Evolutionary conservation across 441 rosid species (phyloP).

Genomic region (Aquilaria agallochum): DNA sequence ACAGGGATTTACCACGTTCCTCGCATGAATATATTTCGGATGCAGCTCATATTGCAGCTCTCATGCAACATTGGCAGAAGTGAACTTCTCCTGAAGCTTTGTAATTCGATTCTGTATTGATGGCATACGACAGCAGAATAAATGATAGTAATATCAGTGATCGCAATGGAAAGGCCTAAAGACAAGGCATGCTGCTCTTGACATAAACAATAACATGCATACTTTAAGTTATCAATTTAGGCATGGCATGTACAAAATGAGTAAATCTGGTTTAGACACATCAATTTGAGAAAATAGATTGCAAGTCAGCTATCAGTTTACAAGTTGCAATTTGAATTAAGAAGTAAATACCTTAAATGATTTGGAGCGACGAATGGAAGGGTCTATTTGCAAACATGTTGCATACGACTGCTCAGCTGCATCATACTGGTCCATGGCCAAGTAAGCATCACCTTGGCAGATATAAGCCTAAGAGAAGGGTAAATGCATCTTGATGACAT

Average conservation of each 20-base stretch:
- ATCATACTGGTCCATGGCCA: slow-evolving; percentile 59
- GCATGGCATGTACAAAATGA: background rate
- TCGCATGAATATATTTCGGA: no score
- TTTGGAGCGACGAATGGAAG: slow-evolving; percentile 63
- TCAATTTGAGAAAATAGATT: slow-evolving; percentile 2
- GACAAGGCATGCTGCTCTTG: background rate
- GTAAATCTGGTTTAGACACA: background rate
- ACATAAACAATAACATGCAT: no score
- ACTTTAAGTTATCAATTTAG: background rate
- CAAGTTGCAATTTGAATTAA: background rate
- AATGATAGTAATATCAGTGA: background rate
- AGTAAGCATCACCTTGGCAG: slow-evolving; percentile 74
- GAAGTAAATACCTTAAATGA: slow-evolving; percentile 54
- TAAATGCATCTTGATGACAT: background rate
- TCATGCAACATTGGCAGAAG: slow-evolving; percentile 27
- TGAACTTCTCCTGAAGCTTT: slow-evolving; percentile 46
- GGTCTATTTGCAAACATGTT: slow-evolving; percentile 53
- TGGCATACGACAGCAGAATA: background rate
- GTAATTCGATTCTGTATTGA: slow-evolving; percentile 50
- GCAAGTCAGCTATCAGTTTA: background rate
- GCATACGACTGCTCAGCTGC: slow-evolving; percentile 66
- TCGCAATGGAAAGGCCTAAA: background rate
- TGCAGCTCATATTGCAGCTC: slow-evolving; percentile 7
- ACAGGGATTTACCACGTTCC: background rate
- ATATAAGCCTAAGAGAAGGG: slow-evolving; percentile 44